Percentiles rank a stretch among this genome's conserved stretches.
phyloP scores from a whole-genome alignment of 345 rosid species.

The Populus ilicifolia region DNA sequence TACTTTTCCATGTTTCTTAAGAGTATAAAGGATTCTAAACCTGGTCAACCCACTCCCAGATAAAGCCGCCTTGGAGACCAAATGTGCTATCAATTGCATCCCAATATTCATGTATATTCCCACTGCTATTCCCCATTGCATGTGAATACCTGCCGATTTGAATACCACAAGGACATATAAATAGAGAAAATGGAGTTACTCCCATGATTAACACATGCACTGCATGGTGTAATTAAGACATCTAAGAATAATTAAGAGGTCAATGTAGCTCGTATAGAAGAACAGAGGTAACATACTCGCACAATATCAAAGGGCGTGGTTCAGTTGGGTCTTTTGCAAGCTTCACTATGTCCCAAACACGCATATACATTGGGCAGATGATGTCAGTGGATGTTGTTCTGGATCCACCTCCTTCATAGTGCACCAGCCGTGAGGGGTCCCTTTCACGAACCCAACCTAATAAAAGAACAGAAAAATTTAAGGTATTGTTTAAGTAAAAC shows the following conservation, averaged over 20 bases:
- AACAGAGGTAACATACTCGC: constrained; percentile 72
- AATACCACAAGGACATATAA: constrained; percentile 10
- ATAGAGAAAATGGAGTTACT: constrained; percentile 17
- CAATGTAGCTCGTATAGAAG: background rate
- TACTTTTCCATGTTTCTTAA: constrained; percentile 1
- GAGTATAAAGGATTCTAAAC: constrained; percentile 33
- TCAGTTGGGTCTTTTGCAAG: constrained; percentile 87
- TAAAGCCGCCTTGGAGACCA: constrained; percentile 99
- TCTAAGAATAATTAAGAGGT: constrained; percentile 12
- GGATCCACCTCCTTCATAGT: constrained; percentile 98
- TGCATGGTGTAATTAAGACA: background rate
- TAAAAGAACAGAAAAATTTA: background rate
- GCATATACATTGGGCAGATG: constrained; percentile 98
- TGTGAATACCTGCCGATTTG: constrained; percentile 79
- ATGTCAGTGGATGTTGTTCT: constrained; percentile 87
- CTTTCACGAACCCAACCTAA: constrained; percentile 89
- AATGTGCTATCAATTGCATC: constrained; percentile 85
- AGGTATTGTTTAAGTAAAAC: background rate
- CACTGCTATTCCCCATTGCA: constrained; percentile 96
- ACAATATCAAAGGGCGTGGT: constrained; percentile 86
- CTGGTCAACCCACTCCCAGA: constrained; percentile 99
- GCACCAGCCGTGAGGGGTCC: constrained; percentile 74
- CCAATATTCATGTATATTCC: constrained; percentile 87
- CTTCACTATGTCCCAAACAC: constrained; percentile 89
- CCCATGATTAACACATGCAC: background rate